Evolutionary conservation across 2,329 filamentous ascomycete genomes (phyloP), one percentile per base, ranked within the genome.

Genomic region (Stemphylium beticola): DNA sequence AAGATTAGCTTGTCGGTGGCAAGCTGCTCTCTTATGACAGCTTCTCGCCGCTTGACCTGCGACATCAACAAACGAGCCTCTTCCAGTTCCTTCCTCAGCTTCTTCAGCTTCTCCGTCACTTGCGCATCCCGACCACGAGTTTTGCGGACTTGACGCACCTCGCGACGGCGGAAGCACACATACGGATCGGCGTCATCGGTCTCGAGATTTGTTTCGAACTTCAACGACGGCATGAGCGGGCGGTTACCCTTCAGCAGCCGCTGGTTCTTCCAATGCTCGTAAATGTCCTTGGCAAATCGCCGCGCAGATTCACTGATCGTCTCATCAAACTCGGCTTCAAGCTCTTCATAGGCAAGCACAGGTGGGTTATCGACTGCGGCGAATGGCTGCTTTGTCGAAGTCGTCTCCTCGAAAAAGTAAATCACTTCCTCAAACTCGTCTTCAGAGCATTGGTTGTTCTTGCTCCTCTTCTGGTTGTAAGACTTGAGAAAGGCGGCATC

Each of bases 151-250:
- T 96, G 92, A 53, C 95, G 89, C 41, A 96, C 91, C 77, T 99
- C 95, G 61, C 95, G 90, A 66, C 95, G 87, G 73, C 95, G 87
- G 85, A 99, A 99, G 78, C 95, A 99, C 69, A 99, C 93, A 78
- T 96, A 99, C 43, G 95, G 95, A 77, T 99, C 95, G 67, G 91
- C 87, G 73, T 99, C 95, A 75, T 99, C 95, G 57, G 89, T 96
- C 62, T 98, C 93, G 72, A 92, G 90, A 60, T 95, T 92, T 41
- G 88, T 96, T 79, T 99, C 95, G 63, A 96, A 95, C 79, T 97
- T 97, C 73, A 98, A 85, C 18, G 81, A 83, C 7, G 92, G 86
- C 70, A 93, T 89, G 57, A 98, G 79, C 5, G 88, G 79, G 65
- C 84, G 87, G 73, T 93, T 95, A 62, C 85, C 85, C 54, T 82